Evolutionary conservation across 108 stramenopile species (phyloP), one percentile per base, ranked within the genome.

Genomic region (Aurantiochytrium sp.): DNA sequence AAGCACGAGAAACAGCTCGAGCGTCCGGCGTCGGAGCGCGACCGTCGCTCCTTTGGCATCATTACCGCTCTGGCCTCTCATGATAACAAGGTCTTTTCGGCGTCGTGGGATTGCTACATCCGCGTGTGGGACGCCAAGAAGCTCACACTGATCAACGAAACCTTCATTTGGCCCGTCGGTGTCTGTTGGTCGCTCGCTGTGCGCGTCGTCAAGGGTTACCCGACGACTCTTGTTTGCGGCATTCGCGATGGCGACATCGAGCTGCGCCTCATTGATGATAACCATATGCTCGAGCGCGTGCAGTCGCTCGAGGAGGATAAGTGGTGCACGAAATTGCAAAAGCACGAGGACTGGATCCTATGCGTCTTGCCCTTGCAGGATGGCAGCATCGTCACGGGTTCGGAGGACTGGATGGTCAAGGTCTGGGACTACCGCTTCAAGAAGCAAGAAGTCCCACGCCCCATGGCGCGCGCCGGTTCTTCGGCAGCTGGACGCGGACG

Each of bases 81-180:
- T 43, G 73, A 83, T 8, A 83, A 51, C 73, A 83, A 51, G 25
- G 47, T 83, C 10, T 83, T 51, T 28, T 83, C 73, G 42, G 73
- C 73, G 10, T 83, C 73, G 47, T 83, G 73, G 73, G 73, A 83
- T 21, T 83, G 73, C 25, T 83, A 83, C 49, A 83, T 83, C 21
- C 73, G 73, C 5, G 19, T 83, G 42, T 83, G 73, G 73, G 73
- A 83, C 49, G 49, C 73, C 44, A 51, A 83, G 44, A 83, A 83
- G 73, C 73, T 83, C 5, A 21, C 5, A 16, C 25, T 83, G 12
- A n/a, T 83, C 21, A 83, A 51, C 49, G 44, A 45, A 10, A 21
- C 21, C 25, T 83, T 83, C 44, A 83, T 83, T 5, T 83, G 49
- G 44, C 73, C 73, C 25, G 73, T 51, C 10, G 73, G 73, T 21